A percentile compares a stretch with the other conserved stretches of the same genome.
These are phyloP conservation scores for Tulasnella sp. DNA, from an alignment of 768 basidiomycete genomes.

Conservation along the genomic window DNA sequence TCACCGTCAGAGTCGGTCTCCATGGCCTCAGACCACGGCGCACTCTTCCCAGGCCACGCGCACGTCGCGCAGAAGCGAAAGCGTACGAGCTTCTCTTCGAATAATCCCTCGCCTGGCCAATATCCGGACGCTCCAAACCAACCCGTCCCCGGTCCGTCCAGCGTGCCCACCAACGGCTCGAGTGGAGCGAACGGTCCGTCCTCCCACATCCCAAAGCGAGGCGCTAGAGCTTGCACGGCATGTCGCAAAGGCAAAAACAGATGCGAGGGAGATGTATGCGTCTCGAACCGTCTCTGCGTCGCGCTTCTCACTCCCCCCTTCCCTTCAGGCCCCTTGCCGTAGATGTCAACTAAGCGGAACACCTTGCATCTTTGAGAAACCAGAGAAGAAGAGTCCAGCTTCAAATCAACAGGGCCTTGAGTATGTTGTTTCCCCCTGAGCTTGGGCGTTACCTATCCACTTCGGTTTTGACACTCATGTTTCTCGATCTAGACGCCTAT, in stretches of 20 bases:
- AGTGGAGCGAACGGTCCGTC: conserved; percentile 13
- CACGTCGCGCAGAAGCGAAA: conserved; percentile 16
- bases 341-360: conserved; percentile 75
- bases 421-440: conserved; percentile 30
- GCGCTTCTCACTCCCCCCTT: neutral
- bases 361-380: conserved; percentile 79
- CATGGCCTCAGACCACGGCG: conserved; percentile 37
- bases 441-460: neutral
- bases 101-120: neutral
- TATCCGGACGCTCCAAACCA: neutral
- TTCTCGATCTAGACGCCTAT: conserved; percentile 48
- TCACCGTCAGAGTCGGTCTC: conserved; percentile 48
- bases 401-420: conserved; percentile 48
- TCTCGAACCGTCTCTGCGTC: neutral
- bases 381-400: conserved; percentile 66
- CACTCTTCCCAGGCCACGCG: conserved; percentile 4
- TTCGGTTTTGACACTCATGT: neutral
- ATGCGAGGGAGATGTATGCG: conserved; percentile 73
- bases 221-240: conserved; percentile 77
- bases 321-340: conserved; percentile 66
- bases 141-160: neutral
- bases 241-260: conserved; percentile 89
- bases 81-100: conserved; percentile 12
- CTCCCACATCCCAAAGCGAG: conserved; percentile 69
- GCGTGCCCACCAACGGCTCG: neutral